Evolutionary conservation across 345 rosid genomes (phyloP), one percentile per base, ranked within the genome.

Genomic region (Microthlaspi erraticum): DNA sequence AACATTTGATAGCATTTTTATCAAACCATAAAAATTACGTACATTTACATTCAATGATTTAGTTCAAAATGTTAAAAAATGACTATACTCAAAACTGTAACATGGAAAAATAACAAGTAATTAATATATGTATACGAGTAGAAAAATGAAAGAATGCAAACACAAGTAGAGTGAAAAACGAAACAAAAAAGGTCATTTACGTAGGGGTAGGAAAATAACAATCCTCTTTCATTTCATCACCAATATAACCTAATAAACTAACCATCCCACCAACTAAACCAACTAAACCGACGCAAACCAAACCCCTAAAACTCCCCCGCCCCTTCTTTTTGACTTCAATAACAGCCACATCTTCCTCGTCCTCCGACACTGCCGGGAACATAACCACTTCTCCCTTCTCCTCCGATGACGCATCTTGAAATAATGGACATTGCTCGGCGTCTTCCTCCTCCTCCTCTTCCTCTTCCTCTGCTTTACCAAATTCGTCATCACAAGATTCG

Each of bases 281-380:
- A 36, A 74, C 60, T 42, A 74, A 41, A 60, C 68, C 73, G 17
- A 51, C 42, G 42, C 41, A 48, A 54, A 66, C 39, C 62, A 66
- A 43, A 51, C 6, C 48, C 72, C 31, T 57, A n/a, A 6, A 59
- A 42, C 68, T 19, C 42, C 42, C 51, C 55, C 46, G 32, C 14
- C 67, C 5, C 5, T 73, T 64, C 52, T 57, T 37, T 29, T 56
- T 48, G 37, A 56, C 59, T 6, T 39, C 52, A 38, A 29, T 46
- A 64, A 33, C 56, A 43, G 19, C 63, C 16, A 36, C 44, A 9
- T 37, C 62, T 57, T 71, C 63, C 57, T 62, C 67, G 9, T 42
- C 50, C 32, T 16, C 64, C 43, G 8, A 10, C n/a, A 2, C 18
- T 34, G 20, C 53, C 5, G 75, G 68, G 8, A 51, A 41, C 10